Evolutionary conservation across 169 alveolate genomes (phyloP), one percentile per base, ranked within the genome.

Genomic region (Cryptosporidium muris): DNA sequence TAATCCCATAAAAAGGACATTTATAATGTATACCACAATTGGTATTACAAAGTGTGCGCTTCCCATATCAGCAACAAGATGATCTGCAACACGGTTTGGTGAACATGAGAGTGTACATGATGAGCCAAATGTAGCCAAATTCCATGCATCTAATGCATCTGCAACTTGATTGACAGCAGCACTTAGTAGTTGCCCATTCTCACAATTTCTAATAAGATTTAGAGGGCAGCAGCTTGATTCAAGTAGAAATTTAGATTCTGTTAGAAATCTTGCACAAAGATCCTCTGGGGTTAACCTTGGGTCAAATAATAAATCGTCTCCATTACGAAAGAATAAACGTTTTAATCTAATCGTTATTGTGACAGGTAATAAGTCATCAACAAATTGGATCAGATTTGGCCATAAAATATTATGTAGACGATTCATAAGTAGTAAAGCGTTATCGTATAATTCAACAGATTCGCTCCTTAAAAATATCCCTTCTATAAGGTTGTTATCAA

Each of bases 221-320:
- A 66, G 65, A 7, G 81, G 81, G 54, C 81, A 66, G 43, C 81
- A 66, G 40, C 81, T 66, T 5, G 81, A 66, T 37, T 66, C 81
- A 4, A 66, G 45, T n/a, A 66, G 36, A 45, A 66, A 66, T 54
- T 66, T 66, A 16, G 81, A 66, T n/a, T 66, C 81, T 38, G 81
- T 66, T 7, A 66, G 14, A 8, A 66, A 66, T 14, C 81, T 66
- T 5, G 81, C 81, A 38, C 81, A 66, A 9, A 66, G 81, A 43
- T 66, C 81, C 37, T 66, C 81, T 14, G 81, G 81, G 38, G 81
- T 66, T 14, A 66, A 54, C 42, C 81, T 66, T 6, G 81, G 81
- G 54, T 66, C 81, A 36, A 66, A 66, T 2, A 66, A 16, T 42
- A 66, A 47, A 37, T 66, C 81, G 36, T 66, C 81, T 11, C 66